Percentiles rank a stretch among this genome's conserved stretches.
These are phyloP conservation scores for Penicillium canariense DNA, from an alignment of 495 filamentous ascomycete species.

Conservation along the genomic window DNA sequence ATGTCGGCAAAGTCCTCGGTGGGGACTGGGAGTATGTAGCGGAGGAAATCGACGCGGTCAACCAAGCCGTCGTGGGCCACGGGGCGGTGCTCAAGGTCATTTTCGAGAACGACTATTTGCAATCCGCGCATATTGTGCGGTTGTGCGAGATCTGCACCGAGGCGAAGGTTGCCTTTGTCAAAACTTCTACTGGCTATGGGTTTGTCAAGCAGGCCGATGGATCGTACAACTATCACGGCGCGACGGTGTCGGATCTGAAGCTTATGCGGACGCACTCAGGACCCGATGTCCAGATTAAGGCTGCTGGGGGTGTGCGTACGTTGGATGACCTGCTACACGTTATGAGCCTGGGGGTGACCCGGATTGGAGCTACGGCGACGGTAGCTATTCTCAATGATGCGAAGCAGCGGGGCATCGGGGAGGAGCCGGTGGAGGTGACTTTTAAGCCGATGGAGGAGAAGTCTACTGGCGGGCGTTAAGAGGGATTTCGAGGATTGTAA, in stretches of 20 bases:
- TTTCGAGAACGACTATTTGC: constrained; percentile 56
- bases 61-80: constrained; percentile 37
- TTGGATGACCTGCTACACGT: constrained; percentile 36
- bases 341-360: constrained; percentile 34
- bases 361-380: constrained; percentile 56
- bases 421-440: constrained; percentile 25
- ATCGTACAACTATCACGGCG: constrained; percentile 49
- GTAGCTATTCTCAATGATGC: constrained; percentile 55
- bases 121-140: constrained; percentile 41
- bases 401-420: constrained; percentile 45
- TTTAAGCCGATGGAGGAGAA: constrained; percentile 32
- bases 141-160: constrained; percentile 52
- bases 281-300: constrained; percentile 52
- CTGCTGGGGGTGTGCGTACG: constrained; percentile 51
- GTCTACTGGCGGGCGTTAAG: no score
- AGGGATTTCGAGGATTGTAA: no score
- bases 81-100: constrained; percentile 56
- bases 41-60: constrained; percentile 49
- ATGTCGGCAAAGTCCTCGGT: constrained; percentile 54
- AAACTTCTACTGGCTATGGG: constrained; percentile 57
- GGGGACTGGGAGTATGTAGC: constrained; percentile 55
- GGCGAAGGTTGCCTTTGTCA: constrained; percentile 51
- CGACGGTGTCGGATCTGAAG: constrained; percentile 47
- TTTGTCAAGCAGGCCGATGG: constrained; percentile 54
- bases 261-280: constrained; percentile 51